Conservation (phyloP, 768 basidiomycete species). For the Agaricus blazei region DNA sequence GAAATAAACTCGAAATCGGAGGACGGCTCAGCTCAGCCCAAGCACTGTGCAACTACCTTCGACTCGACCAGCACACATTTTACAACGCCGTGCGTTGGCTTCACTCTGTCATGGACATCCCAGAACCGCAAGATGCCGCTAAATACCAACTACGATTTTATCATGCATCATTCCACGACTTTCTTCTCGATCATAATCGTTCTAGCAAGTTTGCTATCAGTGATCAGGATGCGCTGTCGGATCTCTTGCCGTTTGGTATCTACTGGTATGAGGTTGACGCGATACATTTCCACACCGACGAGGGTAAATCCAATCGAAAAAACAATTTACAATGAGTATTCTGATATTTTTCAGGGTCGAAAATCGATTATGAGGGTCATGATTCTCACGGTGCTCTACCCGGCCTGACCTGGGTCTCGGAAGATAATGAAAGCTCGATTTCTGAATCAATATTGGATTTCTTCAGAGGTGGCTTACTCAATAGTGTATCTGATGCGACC, state of each 20-base stretch:
- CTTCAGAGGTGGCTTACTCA: too few relatives aligned
- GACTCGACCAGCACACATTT: not conserved
- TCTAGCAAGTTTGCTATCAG: not conserved
- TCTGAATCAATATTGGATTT: not conserved
- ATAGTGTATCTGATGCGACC: too few relatives aligned
- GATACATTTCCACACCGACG: not conserved
- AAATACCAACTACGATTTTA: not conserved
- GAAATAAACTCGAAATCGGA: not conserved
- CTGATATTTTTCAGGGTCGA: not conserved
- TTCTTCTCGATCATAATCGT: not conserved
- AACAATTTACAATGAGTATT: not conserved
- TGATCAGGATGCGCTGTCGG: not conserved
- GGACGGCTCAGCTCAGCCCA: not conserved
- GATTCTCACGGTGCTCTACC: not conserved
- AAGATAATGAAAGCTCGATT: not conserved
- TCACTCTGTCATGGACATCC: not conserved
- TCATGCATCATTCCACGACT: slow-evolving; percentile 5
- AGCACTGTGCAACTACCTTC: not conserved
- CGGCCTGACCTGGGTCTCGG: not conserved
- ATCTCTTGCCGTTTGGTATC: not conserved
- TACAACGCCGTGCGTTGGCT: not conserved
- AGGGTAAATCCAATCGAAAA: not conserved
- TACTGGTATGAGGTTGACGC: not conserved
- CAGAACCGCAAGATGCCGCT: not conserved
- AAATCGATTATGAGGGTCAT: not conserved